phyloP scores from a whole-genome alignment of 2,329 filamentous ascomycete species.

The Aspergillus luchuensis region DNA sequence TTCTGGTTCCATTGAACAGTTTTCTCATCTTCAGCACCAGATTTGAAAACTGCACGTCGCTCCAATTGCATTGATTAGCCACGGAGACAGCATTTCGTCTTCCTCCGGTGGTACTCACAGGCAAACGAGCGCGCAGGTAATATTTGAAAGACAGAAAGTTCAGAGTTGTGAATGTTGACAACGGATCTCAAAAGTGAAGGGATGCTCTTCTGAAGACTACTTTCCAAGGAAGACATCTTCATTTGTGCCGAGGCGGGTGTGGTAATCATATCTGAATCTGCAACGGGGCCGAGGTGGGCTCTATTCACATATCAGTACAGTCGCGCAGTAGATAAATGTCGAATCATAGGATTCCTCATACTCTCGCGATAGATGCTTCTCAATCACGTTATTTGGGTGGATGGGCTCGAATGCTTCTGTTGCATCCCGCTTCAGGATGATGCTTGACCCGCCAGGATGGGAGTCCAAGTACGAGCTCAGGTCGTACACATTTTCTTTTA shows the following conservation, averaged over 20 bases:
- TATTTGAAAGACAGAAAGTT: no score
- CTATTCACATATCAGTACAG: no score
- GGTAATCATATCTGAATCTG: no score
- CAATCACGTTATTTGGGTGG: neutral
- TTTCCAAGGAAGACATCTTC: no score
- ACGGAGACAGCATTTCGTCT: no score
- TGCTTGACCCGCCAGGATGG: slow-evolving; percentile 1
- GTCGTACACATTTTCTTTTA: neutral
- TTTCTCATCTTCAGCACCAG: slow-evolving; percentile 1
- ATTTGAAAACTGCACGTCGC: neutral
- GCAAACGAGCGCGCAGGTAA: neutral
- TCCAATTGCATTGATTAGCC: no score
- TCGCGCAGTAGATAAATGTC: no score
- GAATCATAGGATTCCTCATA: neutral
- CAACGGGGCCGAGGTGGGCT: no score
- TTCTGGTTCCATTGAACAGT: slow-evolving; percentile 4
- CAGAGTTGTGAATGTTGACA: no score
- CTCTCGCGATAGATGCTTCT: neutral
- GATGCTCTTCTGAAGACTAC: no score
- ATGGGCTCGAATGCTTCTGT: slow-evolving; percentile 2
- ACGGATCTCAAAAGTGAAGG: no score
- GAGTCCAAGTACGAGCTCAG: neutral
- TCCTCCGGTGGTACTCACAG: neutral
- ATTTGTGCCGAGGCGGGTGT: no score
- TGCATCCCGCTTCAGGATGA: neutral